Conservation (phyloP, 768 basidiomycete species). For the Lentinus tigrinus region DNA sequence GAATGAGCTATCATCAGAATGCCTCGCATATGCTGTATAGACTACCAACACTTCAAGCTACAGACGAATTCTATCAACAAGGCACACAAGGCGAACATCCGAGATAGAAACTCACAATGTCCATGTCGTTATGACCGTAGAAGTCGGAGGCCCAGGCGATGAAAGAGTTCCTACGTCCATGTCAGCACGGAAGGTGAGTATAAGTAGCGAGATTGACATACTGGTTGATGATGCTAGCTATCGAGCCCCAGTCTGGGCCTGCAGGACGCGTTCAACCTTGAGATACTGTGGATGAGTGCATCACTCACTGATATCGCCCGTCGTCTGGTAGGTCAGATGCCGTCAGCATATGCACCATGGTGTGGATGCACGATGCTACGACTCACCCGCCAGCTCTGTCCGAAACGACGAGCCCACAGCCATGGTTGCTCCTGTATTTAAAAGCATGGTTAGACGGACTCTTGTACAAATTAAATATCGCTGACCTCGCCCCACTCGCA, state of each 20-base stretch:
- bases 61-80: not conserved
- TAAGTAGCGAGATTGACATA: slow-evolving; percentile 27
- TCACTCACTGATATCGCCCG: slow-evolving; percentile 30
- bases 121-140: slow-evolving; percentile 68
- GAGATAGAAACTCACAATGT: slow-evolving; percentile 46
- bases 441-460: slow-evolving; percentile 1
- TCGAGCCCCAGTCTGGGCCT: slow-evolving; percentile 43
- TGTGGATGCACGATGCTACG: not conserved
- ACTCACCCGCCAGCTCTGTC: slow-evolving; percentile 65
- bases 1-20: not conserved
- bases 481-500: slow-evolving; percentile 69
- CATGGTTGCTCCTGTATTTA: slow-evolving; percentile 57
- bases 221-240: slow-evolving; percentile 56
- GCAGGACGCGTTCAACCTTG: too few relatives aligned
- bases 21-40: not conserved
- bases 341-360: not conserved
- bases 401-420: slow-evolving; percentile 58
- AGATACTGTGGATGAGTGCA: not conserved
- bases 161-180: slow-evolving; percentile 55
- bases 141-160: slow-evolving; percentile 62
- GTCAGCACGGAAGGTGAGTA: not conserved
- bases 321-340: slow-evolving; percentile 16
- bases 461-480: not conserved
- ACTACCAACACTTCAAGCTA: slow-evolving; percentile 20
- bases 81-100: not conserved